Evolutionary conservation across 345 rosid species (phyloP).

Genomic region (Dipteronia sinensis): DNA sequence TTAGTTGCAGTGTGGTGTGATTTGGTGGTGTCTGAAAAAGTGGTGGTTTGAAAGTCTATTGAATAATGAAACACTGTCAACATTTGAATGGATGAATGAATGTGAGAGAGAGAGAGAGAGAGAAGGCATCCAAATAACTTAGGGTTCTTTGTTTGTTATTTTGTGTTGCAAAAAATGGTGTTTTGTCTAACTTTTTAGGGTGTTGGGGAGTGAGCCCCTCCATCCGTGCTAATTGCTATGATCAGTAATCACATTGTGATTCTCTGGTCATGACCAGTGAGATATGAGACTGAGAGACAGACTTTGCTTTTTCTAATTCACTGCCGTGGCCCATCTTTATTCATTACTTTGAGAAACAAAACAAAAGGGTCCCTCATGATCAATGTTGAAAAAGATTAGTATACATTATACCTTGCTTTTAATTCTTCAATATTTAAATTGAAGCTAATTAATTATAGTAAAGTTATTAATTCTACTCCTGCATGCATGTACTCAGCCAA

Average conservation of each 20-base stretch:
- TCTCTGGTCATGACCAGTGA: slow-evolving; percentile 15
- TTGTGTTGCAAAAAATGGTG: slow-evolving; percentile 7
- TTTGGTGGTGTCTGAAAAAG: slow-evolving; percentile 63
- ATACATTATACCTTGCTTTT: not conserved
- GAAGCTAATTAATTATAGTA: not conserved
- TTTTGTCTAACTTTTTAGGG: slow-evolving; percentile 27
- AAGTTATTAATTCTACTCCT: not conserved
- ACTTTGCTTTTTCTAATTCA: slow-evolving; percentile 22
- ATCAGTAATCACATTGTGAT: slow-evolving; percentile 12
- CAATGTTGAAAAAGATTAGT: slow-evolving; percentile 14
- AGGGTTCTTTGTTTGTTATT: slow-evolving; percentile 26
- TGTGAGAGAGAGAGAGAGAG: slow-evolving; percentile 6
- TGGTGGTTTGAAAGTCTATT: slow-evolving; percentile 52
- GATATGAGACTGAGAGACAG: slow-evolving; percentile 7
- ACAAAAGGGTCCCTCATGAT: slow-evolving; percentile 18
- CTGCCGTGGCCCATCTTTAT: slow-evolving; percentile 13
- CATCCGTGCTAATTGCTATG: slow-evolving; percentile 28
- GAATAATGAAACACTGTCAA: slow-evolving; percentile 50
- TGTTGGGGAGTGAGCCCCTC: slow-evolving; percentile 42
- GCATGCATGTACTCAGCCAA: too few species aligned
- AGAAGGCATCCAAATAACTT: slow-evolving; percentile 33
- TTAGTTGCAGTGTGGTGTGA: slow-evolving; percentile 52
- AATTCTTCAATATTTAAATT: not conserved
- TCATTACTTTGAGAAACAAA: slow-evolving; percentile 17
- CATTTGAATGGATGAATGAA: slow-evolving; percentile 26